Base-by-base conservation (phyloP, 495 filamentous ascomycete species). In the Cudoniella acicularis region DNA sequence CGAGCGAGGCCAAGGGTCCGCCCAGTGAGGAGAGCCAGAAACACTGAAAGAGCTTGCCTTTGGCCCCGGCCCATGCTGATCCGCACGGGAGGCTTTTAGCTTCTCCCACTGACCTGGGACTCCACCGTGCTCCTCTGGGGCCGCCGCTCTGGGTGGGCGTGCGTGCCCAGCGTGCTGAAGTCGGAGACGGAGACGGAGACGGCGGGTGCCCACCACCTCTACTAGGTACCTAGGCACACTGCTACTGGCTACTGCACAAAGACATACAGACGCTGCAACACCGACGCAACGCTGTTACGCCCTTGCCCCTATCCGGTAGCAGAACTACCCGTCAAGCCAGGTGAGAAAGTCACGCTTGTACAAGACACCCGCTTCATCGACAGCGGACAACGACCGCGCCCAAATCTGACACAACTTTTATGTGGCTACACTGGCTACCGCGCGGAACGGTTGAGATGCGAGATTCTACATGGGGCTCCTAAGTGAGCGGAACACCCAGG, bases 61-160 rank as follows among this genome's bases (percentile, higher is more conserved):
- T 36, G 30, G 30, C 30, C 30, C 30, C 30, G 30, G 30, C 30
- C 30, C 30, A 6, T 36, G 30, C 30, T 36, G 30, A 36, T 36
- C 30, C 30, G 30, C 10, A 26, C 48, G 48, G 48, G 48, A 50
- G 48, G 48, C 48, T 23, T n/a, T 50, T 50, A 50, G 48, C 30
- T 36, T 50, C 23, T 10, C 48, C 48, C 48, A 25, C 25, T 50
- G 10, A 50, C 10, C 48, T 50, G 48, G 48, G 48, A 24, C 48
- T 25, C 11, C 10, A 8, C 11, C 11, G 21, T 23, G 48, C 23
- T 10, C 8, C 2, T 25, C 48, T 10, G 48, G 23, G 48, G 48
- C 48, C 21, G 48, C 21, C 3, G 10, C 8, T 18, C 45, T 21
- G 10, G 10, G 10, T 21, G 18, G 45, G 48, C 21, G 6, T 6